These are phyloP conservation scores for Golubevia sp. DNA, from an alignment of 1,284 basidiomycete species.

Conservation along the genomic window DNA sequence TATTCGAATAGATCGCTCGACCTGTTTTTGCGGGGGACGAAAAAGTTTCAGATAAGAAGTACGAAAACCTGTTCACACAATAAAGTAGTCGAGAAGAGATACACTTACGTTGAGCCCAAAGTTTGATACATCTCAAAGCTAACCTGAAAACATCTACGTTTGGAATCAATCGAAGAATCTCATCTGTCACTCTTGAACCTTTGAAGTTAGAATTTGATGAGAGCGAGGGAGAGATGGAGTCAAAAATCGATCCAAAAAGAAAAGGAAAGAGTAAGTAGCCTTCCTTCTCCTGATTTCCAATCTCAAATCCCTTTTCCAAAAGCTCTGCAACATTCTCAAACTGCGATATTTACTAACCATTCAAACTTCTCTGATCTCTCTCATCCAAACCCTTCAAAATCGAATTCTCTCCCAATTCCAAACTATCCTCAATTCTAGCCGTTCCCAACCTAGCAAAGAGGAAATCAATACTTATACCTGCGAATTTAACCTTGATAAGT, in stretches of 20 bases:
- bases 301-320: neutral
- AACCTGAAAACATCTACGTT: constrained; percentile 58
- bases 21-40: no score
- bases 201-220: no score
- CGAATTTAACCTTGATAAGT: constrained; percentile 51
- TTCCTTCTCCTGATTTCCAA: neutral
- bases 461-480: constrained; percentile 56
- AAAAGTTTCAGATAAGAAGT: no score
- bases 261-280: neutral
- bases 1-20: constrained; percentile 58
- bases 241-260: neutral
- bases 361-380: constrained; percentile 52
- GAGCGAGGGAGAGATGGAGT: neutral
- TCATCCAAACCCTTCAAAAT: constrained; percentile 56
- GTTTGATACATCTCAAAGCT: constrained; percentile 58
- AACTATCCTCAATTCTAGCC: constrained; percentile 47
- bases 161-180: constrained; percentile 55
- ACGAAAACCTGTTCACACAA: no score
- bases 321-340: no score
- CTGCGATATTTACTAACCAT: no score
- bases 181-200: constrained; percentile 57
- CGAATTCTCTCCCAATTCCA: constrained; percentile 47
- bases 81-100: no score
- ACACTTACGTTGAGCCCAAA: constrained; percentile 47
- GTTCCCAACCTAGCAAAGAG: constrained; percentile 52